A percentile compares a stretch with the other conserved stretches of the same genome.
Conservation (phyloP, 768 basidiomycete species). For the Termitomyces eurrhizus region DNA sequence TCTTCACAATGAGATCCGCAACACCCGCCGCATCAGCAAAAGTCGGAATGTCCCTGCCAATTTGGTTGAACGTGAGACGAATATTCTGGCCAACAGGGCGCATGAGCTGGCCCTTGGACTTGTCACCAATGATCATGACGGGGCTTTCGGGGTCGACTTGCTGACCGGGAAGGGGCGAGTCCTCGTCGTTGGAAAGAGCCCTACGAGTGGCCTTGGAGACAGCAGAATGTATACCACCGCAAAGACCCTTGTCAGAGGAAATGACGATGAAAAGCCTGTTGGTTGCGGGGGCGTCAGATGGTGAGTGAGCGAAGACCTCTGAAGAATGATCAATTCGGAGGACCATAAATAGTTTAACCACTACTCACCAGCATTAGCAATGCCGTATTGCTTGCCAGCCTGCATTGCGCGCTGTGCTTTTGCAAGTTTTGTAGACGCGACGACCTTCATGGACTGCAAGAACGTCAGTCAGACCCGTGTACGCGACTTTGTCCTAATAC, state of each 20-base stretch:
- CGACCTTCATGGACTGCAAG: constrained; percentile 94
- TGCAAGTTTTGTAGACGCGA: constrained; percentile 94
- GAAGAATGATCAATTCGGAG: constrained; percentile 8
- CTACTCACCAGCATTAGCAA: constrained; percentile 80
- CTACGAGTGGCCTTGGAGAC: constrained; percentile 87
- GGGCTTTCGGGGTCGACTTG: constrained; percentile 58
- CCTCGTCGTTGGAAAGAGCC: constrained; percentile 51
- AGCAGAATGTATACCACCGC: constrained; percentile 98
- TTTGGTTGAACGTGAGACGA: constrained; percentile 91
- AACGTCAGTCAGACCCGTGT: constrained; percentile 3
- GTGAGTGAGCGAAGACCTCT: constrained; percentile 87
- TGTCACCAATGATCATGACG: constrained; percentile 92
- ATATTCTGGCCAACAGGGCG: constrained; percentile 65
- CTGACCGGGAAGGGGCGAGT: constrained; percentile 45
- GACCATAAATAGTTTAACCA: neutral
- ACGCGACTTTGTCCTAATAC: constrained; percentile 4
- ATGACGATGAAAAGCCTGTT: constrained; percentile 90
- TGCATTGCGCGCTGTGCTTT: constrained; percentile 95
- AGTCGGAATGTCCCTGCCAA: constrained; percentile 95
- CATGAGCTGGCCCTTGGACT: constrained; percentile 89
- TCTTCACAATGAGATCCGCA: constrained; percentile 87
- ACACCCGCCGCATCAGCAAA: constrained; percentile 95
- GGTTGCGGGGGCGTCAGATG: constrained; percentile 62
- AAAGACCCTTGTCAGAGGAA: constrained; percentile 98
- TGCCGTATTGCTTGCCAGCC: constrained; percentile 88